Conservation (phyloP, 352 stramenopile species). For the Globisporangium megalacanthum region DNA sequence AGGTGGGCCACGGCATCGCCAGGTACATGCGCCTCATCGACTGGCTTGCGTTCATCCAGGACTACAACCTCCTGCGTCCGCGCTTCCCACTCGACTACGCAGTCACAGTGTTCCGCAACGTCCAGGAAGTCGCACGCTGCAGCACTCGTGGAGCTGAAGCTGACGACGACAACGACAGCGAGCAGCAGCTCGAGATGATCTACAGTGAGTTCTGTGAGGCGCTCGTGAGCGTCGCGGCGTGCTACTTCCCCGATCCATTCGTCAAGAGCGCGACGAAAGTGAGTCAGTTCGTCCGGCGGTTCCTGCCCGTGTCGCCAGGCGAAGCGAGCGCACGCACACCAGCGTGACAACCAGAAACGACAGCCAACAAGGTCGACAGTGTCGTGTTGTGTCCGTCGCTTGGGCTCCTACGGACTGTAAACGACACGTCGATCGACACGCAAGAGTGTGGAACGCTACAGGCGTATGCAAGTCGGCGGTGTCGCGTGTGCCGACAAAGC, state of each 20-base stretch:
- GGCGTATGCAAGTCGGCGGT: not conserved
- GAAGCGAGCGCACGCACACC: conserved; percentile 35
- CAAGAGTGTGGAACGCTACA: not conserved
- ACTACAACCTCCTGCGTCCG: conserved; percentile 60
- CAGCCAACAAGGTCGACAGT: not conserved
- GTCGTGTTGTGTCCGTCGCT: not conserved
- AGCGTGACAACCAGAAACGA: not conserved
- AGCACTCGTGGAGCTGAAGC: conserved; percentile 17
- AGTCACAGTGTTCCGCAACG: conserved; percentile 53
- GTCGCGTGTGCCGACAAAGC: not conserved
- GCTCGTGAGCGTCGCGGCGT: conserved; percentile 44
- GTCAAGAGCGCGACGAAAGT: conserved; percentile 43
- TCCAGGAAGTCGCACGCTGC: conserved; percentile 39
- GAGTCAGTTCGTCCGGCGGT: conserved; percentile 67
- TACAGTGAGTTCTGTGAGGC: conserved; percentile 73
- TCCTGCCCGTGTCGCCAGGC: conserved; percentile 55
- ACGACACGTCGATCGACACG: not conserved
- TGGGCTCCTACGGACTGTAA: not conserved
- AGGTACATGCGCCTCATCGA: conserved; percentile 67
- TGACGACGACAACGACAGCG: not conserved
- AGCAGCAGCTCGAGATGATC: conserved; percentile 51
- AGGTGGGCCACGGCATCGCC: conserved; percentile 29
- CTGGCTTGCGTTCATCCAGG: conserved; percentile 63
- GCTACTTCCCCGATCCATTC: conserved; percentile 65
- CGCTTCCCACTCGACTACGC: conserved; percentile 57